A percentile compares a stretch with the other conserved stretches of the same genome.
Conservation (phyloP, 2,329 filamentous ascomycete species). For the Fusarium irregulare region DNA sequence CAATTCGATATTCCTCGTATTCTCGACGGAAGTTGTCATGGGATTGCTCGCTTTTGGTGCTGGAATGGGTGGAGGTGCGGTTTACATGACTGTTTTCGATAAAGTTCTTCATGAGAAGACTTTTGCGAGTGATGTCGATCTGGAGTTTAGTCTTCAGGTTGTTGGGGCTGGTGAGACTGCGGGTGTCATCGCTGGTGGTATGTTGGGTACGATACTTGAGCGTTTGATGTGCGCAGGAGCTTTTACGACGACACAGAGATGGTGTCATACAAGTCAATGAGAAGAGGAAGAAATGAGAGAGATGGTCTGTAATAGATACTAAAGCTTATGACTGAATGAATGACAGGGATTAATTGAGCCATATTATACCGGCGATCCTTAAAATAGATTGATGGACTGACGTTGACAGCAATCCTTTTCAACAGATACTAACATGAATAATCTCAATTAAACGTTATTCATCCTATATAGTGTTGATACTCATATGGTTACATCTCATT, state of each 20-base stretch:
- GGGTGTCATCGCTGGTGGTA: slow-evolving; percentile 44
- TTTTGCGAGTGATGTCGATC: slow-evolving; percentile 26
- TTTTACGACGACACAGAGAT: slow-evolving; percentile 33
- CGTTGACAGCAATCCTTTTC: not conserved
- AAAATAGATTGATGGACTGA: not conserved
- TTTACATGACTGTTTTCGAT: slow-evolving; percentile 46
- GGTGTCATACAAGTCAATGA: slow-evolving; percentile 45
- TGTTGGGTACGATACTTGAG: slow-evolving; percentile 45
- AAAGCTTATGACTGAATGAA: slow-evolving; percentile 3
- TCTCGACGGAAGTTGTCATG: slow-evolving; percentile 38
- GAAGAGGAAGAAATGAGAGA: too few species aligned
- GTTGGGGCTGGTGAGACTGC: slow-evolving; percentile 47
- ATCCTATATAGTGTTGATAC: not conserved
- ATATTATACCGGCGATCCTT: not conserved
- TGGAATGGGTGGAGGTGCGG: slow-evolving; percentile 46
- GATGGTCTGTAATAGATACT: not conserved
- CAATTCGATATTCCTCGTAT: slow-evolving; percentile 40
- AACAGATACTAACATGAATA: fast-evolving
- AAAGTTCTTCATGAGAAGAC: slow-evolving; percentile 37
- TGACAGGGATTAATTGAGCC: not conserved
- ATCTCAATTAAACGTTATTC: not conserved
- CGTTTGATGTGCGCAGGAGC: slow-evolving; percentile 35
- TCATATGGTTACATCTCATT: not conserved
- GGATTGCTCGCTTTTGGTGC: slow-evolving; percentile 44
- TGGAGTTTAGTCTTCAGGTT: slow-evolving; percentile 47